Evolutionary conservation across 805 yeast species (phyloP), one percentile per base, ranked within the genome.

Genomic region (Yarrowia phangngaensis): DNA sequence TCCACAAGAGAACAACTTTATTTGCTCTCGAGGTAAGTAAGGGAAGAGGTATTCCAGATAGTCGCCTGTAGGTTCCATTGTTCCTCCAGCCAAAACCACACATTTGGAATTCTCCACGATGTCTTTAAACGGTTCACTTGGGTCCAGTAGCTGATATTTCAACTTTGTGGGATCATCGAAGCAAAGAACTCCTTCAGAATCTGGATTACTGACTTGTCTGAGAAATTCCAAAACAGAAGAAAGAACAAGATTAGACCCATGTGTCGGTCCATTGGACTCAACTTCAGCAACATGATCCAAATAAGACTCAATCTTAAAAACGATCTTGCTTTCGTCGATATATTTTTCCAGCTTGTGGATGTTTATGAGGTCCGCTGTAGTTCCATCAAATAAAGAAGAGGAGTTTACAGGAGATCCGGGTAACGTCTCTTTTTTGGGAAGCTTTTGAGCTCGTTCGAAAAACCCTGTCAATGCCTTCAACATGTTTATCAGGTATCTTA

Each of bases 1-100:
- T 29, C 84, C 86, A 67, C 96, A 89, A 3, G 80, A 71, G 58
- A 85, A 83, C 20, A 67, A 70, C 19, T 70, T 64, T 7, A 84
- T 71, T 32, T 72, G 55, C 0, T 63, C 58, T 0, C 58, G 49
- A 0, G 64, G 54, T 2, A 82, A 50, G 32, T 75, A 72, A 0
- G 95, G 94, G 41, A 85, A 77, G 27, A 88, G 64, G 54, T 72
- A 76, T n/a, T 76, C 68, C 5, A 73, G 64, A 60, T 80, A 84
- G 55, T 89, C 95, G n/a, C 31, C 23, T 24, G 80, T 70, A 0
- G 97, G 97, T 60, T 84, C 90, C 95, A 88, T 86, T 0, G 97
- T 89, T 11, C 97, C 97, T 26, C 97, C 97, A 2, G 95, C 92
- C 3, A 89, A 61, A 2, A 90, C 69, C 0, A 89, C 82, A 62